Evolutionary conservation across 352 stramenopile genomes (phyloP).

Genomic region (Phytophthora pistaciae): DNA sequence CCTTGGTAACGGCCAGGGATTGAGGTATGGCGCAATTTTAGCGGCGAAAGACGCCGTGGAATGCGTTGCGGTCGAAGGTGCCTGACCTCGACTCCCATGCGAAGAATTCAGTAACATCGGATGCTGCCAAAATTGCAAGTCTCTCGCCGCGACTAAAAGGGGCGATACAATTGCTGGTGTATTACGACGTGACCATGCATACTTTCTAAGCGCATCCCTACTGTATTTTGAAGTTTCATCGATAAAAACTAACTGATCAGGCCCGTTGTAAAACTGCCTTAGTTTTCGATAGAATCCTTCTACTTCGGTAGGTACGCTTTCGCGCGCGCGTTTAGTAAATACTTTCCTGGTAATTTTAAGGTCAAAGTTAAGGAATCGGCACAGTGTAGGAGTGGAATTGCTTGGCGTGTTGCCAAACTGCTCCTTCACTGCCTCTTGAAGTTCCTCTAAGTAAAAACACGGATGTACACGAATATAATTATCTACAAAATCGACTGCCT

Average conservation of each 20-base stretch:
- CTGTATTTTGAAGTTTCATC: constrained; percentile 2
- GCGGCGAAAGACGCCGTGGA: not conserved
- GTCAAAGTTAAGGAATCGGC: not conserved
- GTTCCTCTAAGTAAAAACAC: constrained; percentile 3
- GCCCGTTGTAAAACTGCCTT: not conserved
- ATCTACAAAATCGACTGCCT: not conserved
- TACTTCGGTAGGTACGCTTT: constrained; percentile 3
- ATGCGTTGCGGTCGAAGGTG: not conserved
- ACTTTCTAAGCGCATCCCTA: not conserved
- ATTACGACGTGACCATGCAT: not conserved
- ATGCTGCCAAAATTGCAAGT: not conserved
- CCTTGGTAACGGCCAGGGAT: not conserved
- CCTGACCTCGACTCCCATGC: not conserved
- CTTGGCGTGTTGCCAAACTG: not conserved
- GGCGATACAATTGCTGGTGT: not conserved
- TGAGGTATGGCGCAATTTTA: not conserved
- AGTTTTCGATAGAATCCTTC: not conserved
- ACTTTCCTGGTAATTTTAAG: not conserved
- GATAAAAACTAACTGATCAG: constrained; percentile 10
- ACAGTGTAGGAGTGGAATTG: not conserved
- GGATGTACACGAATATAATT: not conserved
- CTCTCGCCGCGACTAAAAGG: not conserved
- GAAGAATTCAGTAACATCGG: not conserved
- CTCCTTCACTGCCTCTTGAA: not conserved
- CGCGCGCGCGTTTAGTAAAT: constrained; percentile 1